Base-by-base conservation (phyloP, 345 rosid genomes). In the Dipteronia dyeriana region DNA sequence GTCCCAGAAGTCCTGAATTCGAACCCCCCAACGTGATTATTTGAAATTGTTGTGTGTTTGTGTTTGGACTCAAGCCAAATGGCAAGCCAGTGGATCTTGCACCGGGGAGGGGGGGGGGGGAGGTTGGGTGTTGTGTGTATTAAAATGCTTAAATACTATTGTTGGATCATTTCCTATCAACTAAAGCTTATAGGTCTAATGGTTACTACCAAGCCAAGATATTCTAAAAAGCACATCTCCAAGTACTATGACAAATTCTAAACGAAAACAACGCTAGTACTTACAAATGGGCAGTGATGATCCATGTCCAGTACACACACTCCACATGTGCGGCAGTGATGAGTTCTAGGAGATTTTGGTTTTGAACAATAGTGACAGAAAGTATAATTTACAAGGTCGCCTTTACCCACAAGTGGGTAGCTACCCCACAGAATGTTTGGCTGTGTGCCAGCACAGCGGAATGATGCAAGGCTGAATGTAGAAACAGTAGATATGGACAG, bases 221-320 rank as follows among this genome's bases (percentile, higher is more conserved):
- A 20, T 23, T 17, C 66, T 14, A 10, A 19, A 51, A 31, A 56
- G 66, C 19, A 51, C 23, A 17, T 43, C 56, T 13, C 38, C n/a
- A 39, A 31, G 8, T 16, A 29, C 34, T 29, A 66, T 14, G 64
- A 51, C 47, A 69, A 74, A 45, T 34, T 51, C 53, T 14, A 64
- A 17, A 14, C 34, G 59, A 29, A 76, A 17, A 19, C 29, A 43
- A 11, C 34, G 23, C 2, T n/a, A 62, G 67, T 2, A 87, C 97
- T 92, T 89, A 95, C 99, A 74, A 95, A 91, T 74, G 99, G 99
- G 85, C 98, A 95, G 85, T 93, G 99, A 84, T 95, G 99, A 86
- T 95, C 99, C 98, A 95, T 95, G 87, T 95, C 96, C 71, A 93
- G 72, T 68, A 95, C 83, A 85, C 98, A 95, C 84, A 82, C 87